These are phyloP conservation scores for Blastomyces parvus DNA, from an alignment of 2,329 filamentous ascomycete genomes.

Conservation along the genomic window DNA sequence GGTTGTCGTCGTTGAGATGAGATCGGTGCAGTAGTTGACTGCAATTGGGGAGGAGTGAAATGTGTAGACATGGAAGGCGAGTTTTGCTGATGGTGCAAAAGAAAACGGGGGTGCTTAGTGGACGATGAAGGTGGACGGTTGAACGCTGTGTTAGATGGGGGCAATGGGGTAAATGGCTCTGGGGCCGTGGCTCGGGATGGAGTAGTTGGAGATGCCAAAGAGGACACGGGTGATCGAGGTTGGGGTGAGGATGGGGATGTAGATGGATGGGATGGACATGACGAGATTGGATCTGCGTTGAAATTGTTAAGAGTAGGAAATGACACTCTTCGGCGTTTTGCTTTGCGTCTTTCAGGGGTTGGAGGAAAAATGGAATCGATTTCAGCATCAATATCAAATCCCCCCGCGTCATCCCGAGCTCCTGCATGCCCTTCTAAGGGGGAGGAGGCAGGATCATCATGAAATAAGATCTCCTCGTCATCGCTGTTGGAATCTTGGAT, in stretches of 20 bases:
- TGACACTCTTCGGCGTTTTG: constrained; percentile 28
- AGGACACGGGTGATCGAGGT: constrained; percentile 12
- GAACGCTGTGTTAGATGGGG: constrained; percentile 11
- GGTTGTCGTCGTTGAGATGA: constrained; percentile 24
- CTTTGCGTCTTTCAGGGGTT: constrained; percentile 16
- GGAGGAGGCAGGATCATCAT: neutral
- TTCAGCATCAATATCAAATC: constrained; percentile 17
- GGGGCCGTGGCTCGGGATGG: constrained; percentile 3
- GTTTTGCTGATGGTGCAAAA: neutral
- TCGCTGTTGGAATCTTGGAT: constrained; percentile 9
- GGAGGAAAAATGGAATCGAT: constrained; percentile 26
- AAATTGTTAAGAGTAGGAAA: constrained; percentile 9
- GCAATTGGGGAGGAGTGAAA: neutral
- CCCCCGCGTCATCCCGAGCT: neutral
- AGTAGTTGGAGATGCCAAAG: constrained; percentile 6
- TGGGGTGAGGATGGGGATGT: neutral
- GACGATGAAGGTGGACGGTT: constrained; percentile 2
- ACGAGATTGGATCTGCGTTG: constrained; percentile 16
- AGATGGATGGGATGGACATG: constrained; percentile 13
- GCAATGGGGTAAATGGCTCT: constrained; percentile 9
- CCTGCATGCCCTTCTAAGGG: neutral
- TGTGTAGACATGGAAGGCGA: neutral
- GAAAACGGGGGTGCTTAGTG: constrained; percentile 6
- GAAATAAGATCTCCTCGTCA: constrained; percentile 3
- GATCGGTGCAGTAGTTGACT: constrained; percentile 6